Conservation (phyloP, 345 rosid genomes). For the Orychophragmus violaceus region DNA sequence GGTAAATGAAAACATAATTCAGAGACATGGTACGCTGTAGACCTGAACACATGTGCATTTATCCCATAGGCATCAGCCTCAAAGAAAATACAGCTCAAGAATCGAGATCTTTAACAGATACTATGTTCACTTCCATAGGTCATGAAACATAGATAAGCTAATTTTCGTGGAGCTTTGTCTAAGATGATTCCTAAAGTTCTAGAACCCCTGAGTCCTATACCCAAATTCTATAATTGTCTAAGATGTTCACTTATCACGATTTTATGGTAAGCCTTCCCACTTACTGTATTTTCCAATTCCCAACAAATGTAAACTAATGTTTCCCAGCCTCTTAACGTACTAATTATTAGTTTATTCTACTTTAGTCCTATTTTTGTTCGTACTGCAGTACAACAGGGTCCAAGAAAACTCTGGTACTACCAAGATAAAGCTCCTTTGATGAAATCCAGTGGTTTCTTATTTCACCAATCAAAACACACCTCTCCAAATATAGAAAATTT, state of each 20-base stretch:
- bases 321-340: neutral
- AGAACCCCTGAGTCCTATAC: conserved; percentile 1
- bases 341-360: conserved; percentile 4
- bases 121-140: neutral
- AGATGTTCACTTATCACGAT: neutral
- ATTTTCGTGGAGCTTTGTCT: neutral
- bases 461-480: conserved; percentile 42
- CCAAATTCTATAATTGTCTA: neutral
- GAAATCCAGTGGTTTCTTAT: conserved; percentile 13
- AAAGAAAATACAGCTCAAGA: conserved; percentile 12
- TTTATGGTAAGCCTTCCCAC: conserved; percentile 6
- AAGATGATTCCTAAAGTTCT: conserved; percentile 6
- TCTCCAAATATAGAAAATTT: conserved; percentile 95
- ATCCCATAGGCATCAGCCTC: conserved; percentile 18
- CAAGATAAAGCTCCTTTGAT: conserved; percentile 6
- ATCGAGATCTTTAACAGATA: neutral
- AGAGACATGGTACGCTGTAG: neutral
- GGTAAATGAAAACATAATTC: conserved; percentile 8
- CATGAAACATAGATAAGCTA: conserved; percentile 6
- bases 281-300: neutral
- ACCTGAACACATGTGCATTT: neutral
- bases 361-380: neutral
- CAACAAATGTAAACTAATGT: neutral
- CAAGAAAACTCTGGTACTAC: conserved; percentile 7
- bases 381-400: conserved; percentile 5